A percentile compares a stretch with the other conserved stretches of the same genome.
phyloP scores from a whole-genome alignment of 148 eudicot genomes.

The Talinum fruticosum region DNA sequence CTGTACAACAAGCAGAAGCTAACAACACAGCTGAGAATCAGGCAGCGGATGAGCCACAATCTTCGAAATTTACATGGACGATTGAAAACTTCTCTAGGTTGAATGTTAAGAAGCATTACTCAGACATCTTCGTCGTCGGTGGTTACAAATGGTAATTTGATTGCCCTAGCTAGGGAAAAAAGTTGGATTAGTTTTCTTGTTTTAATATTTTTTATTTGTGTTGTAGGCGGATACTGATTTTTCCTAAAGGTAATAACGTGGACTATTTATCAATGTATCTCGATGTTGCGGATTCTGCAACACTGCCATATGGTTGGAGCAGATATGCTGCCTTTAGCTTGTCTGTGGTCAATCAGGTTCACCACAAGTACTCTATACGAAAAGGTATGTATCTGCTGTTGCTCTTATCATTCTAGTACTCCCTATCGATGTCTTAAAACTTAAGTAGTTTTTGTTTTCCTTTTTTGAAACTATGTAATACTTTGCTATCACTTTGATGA shows the following conservation, averaged over 20 bases:
- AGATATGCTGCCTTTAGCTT: constrained; percentile 89
- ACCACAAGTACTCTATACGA: constrained; percentile 55
- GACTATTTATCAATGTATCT: constrained; percentile 86
- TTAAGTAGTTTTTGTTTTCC: neutral
- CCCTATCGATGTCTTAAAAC: neutral
- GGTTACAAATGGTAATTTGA: constrained; percentile 67
- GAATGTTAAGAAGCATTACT: constrained; percentile 70
- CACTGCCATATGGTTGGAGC: constrained; percentile 92
- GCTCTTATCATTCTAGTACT: neutral
- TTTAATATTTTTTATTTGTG: constrained; percentile 25
- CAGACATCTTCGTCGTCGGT: constrained; percentile 67
- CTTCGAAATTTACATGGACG: constrained; percentile 69
- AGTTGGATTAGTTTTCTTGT: neutral
- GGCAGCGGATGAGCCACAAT: constrained; percentile 60
- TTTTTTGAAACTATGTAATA: neutral
- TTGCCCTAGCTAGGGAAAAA: neutral
- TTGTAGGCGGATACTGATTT: constrained; percentile 82
- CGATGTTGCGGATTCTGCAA: constrained; percentile 83
- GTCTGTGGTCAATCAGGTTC: constrained; percentile 71
- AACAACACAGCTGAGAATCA: constrained; percentile 56
- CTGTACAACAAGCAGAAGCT: constrained; percentile 52
- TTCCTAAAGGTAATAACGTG: constrained; percentile 94
- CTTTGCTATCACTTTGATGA: neutral
- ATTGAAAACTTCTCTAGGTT: constrained; percentile 63
- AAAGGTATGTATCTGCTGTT: constrained; percentile 48